Percentiles rank a stretch among this genome's conserved stretches.
Evolutionary conservation across 352 stramenopile species (phyloP).

Genomic region (Globisporangium okanoganense): DNA sequence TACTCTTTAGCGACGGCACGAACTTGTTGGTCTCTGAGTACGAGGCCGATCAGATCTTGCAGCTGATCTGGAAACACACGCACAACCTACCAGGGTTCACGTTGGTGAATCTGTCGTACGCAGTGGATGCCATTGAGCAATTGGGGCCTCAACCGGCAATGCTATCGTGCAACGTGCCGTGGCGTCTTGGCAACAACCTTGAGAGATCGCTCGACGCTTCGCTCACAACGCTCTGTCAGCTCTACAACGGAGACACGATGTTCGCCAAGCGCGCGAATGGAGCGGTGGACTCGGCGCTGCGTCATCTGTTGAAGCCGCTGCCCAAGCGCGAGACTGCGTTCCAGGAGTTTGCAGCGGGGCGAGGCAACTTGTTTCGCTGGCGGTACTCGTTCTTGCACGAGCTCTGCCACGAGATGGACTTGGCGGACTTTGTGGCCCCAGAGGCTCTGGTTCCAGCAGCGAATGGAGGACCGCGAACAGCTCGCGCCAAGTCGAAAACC

Average conservation of each 20-base stretch:
- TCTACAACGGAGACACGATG: slow-evolving; percentile 8
- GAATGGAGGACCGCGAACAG: neutral
- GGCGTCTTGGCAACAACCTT: too few relatives aligned
- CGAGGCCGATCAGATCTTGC: slow-evolving; percentile 7
- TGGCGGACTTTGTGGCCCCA: slow-evolving; percentile 10
- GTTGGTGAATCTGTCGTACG: slow-evolving; percentile 1
- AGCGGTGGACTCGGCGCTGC: neutral
- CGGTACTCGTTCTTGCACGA: slow-evolving; percentile 35
- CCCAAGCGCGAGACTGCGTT: slow-evolving; percentile 5
- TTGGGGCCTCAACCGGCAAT: neutral
- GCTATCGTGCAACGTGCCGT: too few relatives aligned
- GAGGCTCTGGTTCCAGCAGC: neutral
- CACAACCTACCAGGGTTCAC: neutral
- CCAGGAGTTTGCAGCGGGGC: slow-evolving; percentile 6
- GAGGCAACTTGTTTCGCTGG: slow-evolving; percentile 29
- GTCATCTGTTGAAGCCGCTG: neutral
- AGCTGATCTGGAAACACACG: neutral
- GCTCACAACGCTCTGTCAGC: neutral
- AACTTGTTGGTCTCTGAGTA: slow-evolving; percentile 11
- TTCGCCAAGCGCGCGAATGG: neutral
- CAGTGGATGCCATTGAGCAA: neutral
- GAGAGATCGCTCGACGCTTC: neutral
- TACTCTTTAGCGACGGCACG: slow-evolving; percentile 34
- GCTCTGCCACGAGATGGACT: slow-evolving; percentile 34
- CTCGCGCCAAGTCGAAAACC: neutral